Percentiles rank a stretch among this genome's conserved stretches.
These are phyloP conservation scores for Cucumis sativus DNA, from an alignment of 306 rosid genomes.

Conservation along the genomic window DNA sequence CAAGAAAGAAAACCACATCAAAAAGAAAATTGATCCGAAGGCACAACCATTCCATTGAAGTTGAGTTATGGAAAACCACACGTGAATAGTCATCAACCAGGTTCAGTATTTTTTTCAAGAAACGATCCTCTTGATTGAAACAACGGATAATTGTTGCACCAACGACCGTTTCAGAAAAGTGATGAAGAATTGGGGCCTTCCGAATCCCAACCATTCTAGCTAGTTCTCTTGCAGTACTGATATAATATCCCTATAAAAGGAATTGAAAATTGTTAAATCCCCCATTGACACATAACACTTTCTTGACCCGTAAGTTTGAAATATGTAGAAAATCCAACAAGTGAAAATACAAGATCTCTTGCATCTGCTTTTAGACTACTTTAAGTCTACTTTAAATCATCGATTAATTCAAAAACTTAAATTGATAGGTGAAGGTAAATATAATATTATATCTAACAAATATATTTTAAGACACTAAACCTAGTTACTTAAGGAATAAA, in stretches of 20 bases:
- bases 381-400: too few relatives aligned
- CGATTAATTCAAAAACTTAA: too few relatives aligned
- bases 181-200: slow-evolving; percentile 74
- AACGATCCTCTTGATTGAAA: slow-evolving; percentile 52
- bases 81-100: slow-evolving; percentile 59
- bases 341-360: too few relatives aligned
- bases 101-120: slow-evolving; percentile 26
- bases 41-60: slow-evolving; percentile 82
- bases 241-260: slow-evolving; percentile 53
- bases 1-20: slow-evolving; percentile 50
- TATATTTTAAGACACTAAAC: not conserved
- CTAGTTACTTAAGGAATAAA: not conserved
- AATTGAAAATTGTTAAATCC: too few relatives aligned
- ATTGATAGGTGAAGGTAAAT: too few relatives aligned
- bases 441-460: not conserved
- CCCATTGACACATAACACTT: too few relatives aligned
- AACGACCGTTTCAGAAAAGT: slow-evolving; percentile 60
- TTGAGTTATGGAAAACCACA: slow-evolving; percentile 61
- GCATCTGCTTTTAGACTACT: too few relatives aligned
- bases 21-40: slow-evolving; percentile 68
- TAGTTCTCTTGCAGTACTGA: slow-evolving; percentile 67
- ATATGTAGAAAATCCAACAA: too few relatives aligned
- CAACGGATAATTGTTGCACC: slow-evolving; percentile 65
- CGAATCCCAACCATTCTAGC: slow-evolving; percentile 77
- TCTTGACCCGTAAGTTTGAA: too few relatives aligned